phyloP scores from a whole-genome alignment of 2,329 filamentous ascomycete species.

The Myrmaecium sp. region DNA sequence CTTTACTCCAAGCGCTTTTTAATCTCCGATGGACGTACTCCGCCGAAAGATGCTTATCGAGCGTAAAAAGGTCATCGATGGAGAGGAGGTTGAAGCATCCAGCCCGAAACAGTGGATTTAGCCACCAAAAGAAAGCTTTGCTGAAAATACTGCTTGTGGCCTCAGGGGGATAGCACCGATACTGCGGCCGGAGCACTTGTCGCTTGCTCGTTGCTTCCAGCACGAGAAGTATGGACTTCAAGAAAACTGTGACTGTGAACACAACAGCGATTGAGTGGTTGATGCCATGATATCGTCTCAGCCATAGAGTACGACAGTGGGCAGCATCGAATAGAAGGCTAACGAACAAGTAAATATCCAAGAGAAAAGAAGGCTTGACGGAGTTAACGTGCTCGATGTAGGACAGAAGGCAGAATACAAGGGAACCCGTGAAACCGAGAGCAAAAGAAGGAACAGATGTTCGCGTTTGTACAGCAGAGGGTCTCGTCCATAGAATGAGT shows the following conservation, averaged over 20 bases:
- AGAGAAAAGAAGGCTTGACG: slow-evolving; percentile 11
- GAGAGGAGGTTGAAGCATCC: slow-evolving; percentile 25
- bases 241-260: slow-evolving; percentile 6
- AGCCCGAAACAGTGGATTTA: slow-evolving; percentile 32
- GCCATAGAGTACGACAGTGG: slow-evolving; percentile 10
- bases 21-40: slow-evolving; percentile 26
- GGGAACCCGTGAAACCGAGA: slow-evolving; percentile 9
- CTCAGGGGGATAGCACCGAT: slow-evolving; percentile 29
- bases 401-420: slow-evolving; percentile 9
- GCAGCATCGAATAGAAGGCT: slow-evolving; percentile 12
- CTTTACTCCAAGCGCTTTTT: no score
- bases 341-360: slow-evolving; percentile 14
- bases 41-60: slow-evolving; percentile 29
- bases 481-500: slow-evolving; percentile 1
- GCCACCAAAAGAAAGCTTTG: slow-evolving; percentile 34
- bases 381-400: slow-evolving; percentile 12
- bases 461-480: no score
- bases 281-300: slow-evolving; percentile 9
- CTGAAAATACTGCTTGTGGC: slow-evolving; percentile 35
- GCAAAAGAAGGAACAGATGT: slow-evolving; percentile 2
- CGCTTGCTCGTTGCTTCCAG: slow-evolving; percentile 31
- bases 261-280: slow-evolving; percentile 8
- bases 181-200: slow-evolving; percentile 21
- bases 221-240: slow-evolving; percentile 27
- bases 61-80: slow-evolving; percentile 26